Base-by-base conservation (phyloP, 2,329 filamentous ascomycete genomes). In the Tolypocladium guangdongense region DNA sequence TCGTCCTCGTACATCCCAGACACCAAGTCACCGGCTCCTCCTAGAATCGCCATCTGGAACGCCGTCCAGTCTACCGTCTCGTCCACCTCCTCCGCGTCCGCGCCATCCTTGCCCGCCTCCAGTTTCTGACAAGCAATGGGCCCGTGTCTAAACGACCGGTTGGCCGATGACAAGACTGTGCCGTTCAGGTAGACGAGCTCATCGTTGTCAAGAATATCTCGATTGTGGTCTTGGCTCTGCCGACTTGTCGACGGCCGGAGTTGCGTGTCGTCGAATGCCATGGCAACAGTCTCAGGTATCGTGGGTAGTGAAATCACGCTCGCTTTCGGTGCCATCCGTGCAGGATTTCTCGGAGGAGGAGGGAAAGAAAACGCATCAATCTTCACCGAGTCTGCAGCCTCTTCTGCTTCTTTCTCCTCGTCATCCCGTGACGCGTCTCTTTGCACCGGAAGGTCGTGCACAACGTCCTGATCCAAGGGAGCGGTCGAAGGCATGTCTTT, bases 31-130 rank as follows among this genome's bases (percentile, higher is more conserved):
- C 76, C 78, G 2, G 77, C 76, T 6, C 78, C 78, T 43, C 81
- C 80, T 0, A 79, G 67, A 50, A 84, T 82, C 18, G 82, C 81
- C 74, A 83, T 82, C 65, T 85, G 81, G 62, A 83, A 84, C 4
- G 81, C 80, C 7, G 77, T 81, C 81, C 81, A 84, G 68, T 85
- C 81, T 4, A 84, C 65, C 10, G 71, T 74, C 20, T 66, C 77
- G 50, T 80, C 78, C 33, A 70, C 22, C 64, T 66, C 54, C 68
- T 71, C 53, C 65, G 58, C 27, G 18, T 32, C 43, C 32, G 45
- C 45, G 6, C 49, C 46, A 24, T 68, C 66, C 11, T 61, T 68
- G 24, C 64, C 58, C 8, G 73, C 60, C 50, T 78, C 74, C 3
- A 70, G 64, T 59, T 75, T 76, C 51, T 72, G 62, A 49, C 83